Evolutionary conservation across 176 grass and related monocot genomes (phyloP), one percentile per base, ranked within the genome.

Genomic region (Rhynchospora breviuscula): DNA sequence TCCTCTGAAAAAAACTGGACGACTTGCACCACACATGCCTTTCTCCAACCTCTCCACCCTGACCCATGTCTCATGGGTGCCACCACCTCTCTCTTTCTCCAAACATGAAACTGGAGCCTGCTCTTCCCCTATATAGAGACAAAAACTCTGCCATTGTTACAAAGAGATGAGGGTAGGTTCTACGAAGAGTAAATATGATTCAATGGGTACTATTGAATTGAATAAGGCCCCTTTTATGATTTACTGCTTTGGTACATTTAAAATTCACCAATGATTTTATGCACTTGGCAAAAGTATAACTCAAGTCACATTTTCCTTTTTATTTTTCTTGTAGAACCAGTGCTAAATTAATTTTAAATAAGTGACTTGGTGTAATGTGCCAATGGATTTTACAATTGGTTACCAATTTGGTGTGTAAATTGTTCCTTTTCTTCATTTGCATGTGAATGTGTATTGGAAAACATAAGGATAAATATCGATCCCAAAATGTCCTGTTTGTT

Each of bases 1-100:
- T 4, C 92, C 95, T 51, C 92, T 89, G 79, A 98, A 98, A 83
- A 94, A 90, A 0, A 93, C 82, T 1, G 95, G 95, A 29, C 92
- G 84, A 81, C 92, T 94, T 71, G 70, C 90, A 88, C 90, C 95
- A 33, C 95, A 94, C 69, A 98, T 35, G 0, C 95, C 92, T 59
- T 91, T 88, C 83, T 95, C 89, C 79, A 93, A 69, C 63, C 52
- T 87, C 89, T 95, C 95, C 72, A 91, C 95, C 66, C 91, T 88
- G 66, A 95, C 73, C 95, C 95, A 95, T 1, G 90, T 91, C 82
- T 95, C 95, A 45, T 98, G 90, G 26, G 43, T 60, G 0, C 53
- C 89, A 33, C 87, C 62, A 45, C 88, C 89, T 21, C 22, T 89
- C 31, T 8, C 89, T 21, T 33, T 75, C 67, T 98, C 95, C 44